A percentile compares a stretch with the other conserved stretches of the same genome.
phyloP scores from a whole-genome alignment of 176 grass and related monocot genomes.

The Triticum monococcum region DNA sequence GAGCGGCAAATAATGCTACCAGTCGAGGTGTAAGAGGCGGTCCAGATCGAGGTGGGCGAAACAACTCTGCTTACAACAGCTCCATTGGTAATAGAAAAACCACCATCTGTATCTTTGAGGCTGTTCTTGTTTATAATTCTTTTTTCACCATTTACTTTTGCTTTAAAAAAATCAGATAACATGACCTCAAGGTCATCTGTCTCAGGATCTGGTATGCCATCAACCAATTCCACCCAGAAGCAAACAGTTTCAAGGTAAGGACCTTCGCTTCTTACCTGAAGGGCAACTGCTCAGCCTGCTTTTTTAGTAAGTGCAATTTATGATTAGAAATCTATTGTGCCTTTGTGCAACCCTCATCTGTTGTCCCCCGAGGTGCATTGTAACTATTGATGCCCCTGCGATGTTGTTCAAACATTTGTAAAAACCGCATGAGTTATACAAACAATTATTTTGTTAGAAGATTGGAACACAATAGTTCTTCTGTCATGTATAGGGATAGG shows the following conservation, averaged over 20 bases:
- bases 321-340: not conserved
- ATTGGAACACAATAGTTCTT: not conserved
- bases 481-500: not conserved
- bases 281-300: not conserved
- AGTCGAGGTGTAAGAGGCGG: slow-evolving; percentile 62
- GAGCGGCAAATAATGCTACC: slow-evolving; percentile 54
- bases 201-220: slow-evolving; percentile 43
- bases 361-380: not conserved
- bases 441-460: not conserved
- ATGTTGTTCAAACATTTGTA: not conserved
- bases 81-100: slow-evolving; percentile 56
- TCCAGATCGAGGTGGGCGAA: slow-evolving; percentile 60
- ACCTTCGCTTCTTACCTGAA: slow-evolving; percentile 13
- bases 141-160: slow-evolving; percentile 17
- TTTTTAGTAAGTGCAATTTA: not conserved
- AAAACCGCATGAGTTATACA: not conserved
- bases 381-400: not conserved
- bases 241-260: slow-evolving; percentile 60
- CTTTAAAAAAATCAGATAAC: slow-evolving; percentile 44
- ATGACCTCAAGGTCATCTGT: slow-evolving; percentile 42
- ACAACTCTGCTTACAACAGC: slow-evolving; percentile 49
- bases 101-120: not conserved
- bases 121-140: slow-evolving; percentile 21
- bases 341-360: not conserved
- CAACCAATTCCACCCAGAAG: slow-evolving; percentile 57